Percentiles rank a stretch among this genome's conserved stretches.
These are phyloP conservation scores for Cardiosporidium cionae DNA, from an alignment of 169 alveolate species.

Conservation along the genomic window DNA sequence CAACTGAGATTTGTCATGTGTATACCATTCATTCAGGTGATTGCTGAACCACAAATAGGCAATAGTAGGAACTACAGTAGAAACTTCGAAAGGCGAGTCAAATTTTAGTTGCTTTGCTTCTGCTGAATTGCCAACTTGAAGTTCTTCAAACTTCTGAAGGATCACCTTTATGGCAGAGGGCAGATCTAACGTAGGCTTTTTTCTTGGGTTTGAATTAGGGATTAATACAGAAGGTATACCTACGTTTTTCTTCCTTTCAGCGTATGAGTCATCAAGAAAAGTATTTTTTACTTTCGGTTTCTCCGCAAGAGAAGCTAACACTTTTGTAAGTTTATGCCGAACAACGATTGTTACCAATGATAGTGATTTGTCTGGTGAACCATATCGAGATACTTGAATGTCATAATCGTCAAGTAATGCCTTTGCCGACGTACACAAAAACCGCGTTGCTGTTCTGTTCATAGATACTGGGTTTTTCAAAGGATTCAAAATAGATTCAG, in stretches of 20 bases:
- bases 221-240: no score
- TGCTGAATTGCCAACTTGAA: no score
- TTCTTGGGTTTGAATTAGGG: no score
- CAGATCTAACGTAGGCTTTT: neutral
- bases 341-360: neutral
- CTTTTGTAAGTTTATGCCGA: neutral
- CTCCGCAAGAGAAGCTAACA: neutral
- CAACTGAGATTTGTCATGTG: neutral
- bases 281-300: no score
- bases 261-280: neutral
- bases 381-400: neutral
- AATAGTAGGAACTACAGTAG: no score
- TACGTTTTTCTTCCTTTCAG: neutral
- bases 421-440: no score
- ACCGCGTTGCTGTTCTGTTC: no score
- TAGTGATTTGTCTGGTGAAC: neutral
- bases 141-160: neutral
- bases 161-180: neutral
- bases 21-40: neutral
- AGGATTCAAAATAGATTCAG: no score
- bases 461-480: no score
- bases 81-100: no score
- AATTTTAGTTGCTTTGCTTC: no score
- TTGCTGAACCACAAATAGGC: neutral
- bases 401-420: neutral